phyloP scores from a whole-genome alignment of 2,329 filamentous ascomycete species.

The Didymella keratinophila region DNA sequence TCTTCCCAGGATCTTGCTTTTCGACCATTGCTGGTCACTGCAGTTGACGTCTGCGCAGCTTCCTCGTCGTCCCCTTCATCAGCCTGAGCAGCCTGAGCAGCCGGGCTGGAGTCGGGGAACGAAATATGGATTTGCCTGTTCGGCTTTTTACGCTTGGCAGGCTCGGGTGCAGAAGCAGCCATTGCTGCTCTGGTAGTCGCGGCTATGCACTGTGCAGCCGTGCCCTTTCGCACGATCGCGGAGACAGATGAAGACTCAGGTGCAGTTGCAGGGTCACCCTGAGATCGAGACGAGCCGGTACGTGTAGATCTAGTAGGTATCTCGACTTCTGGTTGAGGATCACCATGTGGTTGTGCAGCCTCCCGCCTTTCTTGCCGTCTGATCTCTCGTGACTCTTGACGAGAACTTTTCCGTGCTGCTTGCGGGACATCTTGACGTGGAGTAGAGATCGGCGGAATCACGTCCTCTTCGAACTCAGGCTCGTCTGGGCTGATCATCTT shows the following conservation, averaged over 20 bases:
- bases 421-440: background rate
- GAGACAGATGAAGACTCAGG: background rate
- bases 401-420: background rate
- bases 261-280: background rate
- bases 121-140: background rate
- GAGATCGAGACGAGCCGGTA: background rate
- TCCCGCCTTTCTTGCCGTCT: background rate
- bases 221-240: background rate
- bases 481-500: background rate
- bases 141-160: background rate
- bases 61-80: background rate
- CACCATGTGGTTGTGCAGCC: background rate
- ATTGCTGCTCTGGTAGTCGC: background rate
- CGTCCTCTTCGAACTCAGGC: background rate
- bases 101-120: background rate
- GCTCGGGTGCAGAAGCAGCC: background rate
- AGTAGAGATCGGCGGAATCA: background rate
- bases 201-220: background rate
- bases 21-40: background rate
- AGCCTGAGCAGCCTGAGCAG: background rate
- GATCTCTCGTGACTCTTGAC: background rate
- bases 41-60: no score
- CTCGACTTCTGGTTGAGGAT: background rate
- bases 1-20: background rate
- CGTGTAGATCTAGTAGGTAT: background rate